Base-by-base conservation (phyloP, 176 grass and related monocot species). In the Bromus sterilis region DNA sequence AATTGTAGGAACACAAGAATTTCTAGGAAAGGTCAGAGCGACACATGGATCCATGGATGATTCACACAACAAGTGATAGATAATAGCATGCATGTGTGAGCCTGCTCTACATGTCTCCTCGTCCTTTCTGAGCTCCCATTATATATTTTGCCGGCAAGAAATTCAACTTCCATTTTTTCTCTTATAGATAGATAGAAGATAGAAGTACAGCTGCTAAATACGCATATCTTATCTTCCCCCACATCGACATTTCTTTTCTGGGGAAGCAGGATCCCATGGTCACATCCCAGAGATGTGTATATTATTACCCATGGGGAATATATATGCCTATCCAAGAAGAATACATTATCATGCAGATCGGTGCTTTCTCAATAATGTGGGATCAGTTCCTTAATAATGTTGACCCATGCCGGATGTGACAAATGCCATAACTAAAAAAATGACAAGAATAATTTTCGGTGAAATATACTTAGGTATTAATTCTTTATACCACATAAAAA, bases 271-370 rank as follows among this genome's bases (percentile, higher is more conserved):
- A 51, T 51, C 48, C 48, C 48, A 51, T 21, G 48, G 48, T 51
- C 48, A 51, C 48, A 51, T 51, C 48, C 48, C 15, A 21, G 13
- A 33, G 62, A 33, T 66, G 10, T 21, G 26, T 29, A 14, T 34
- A 15, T 9, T 41, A 18, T 51, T 51, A 51, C 48, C 78, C 30
- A 61, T 53, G 83, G 13, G 1, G 2, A 34, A 51, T 51, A 51
- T 51, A 51, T 37, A 37, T 51, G 48, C 40, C 65, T 65, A 49
- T 63, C 68, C 37, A 23, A 48, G 9, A 74, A 36, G 39, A 83
- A 75, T 75, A 83, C 46, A 33, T 51, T 84, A 84, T 84, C 82
- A 66, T 29, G 61, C 33, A 7, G 7, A 80, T 55, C 24, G 35
- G 63, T 76, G 46, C 33, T 56, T 26, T 11, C 71, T 56, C 59